phyloP scores from a whole-genome alignment of 1,139 yeast species.

The Spathaspora sp. region DNA sequence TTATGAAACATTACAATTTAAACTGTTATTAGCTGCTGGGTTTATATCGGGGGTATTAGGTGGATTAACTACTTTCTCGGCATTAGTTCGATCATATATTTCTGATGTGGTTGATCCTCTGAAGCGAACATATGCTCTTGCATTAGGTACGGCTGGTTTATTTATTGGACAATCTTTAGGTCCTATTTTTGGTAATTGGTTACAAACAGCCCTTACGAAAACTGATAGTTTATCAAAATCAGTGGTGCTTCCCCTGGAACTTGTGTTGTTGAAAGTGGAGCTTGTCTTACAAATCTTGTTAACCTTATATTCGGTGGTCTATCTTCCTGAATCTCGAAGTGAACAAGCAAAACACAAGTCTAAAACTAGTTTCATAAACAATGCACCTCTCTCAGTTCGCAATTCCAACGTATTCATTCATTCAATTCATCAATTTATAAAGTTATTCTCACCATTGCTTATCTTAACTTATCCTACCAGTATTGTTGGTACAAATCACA shows the following conservation, averaged over 20 bases:
- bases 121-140: constrained; percentile 54
- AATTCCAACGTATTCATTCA: neutral
- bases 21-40: constrained; percentile 31
- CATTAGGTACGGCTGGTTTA: constrained; percentile 53
- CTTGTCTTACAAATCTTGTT: constrained; percentile 22
- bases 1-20: constrained; percentile 30
- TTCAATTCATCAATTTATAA: constrained; percentile 9
- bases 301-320: constrained; percentile 28
- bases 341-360: constrained; percentile 45
- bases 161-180: constrained; percentile 65
- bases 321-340: constrained; percentile 61
- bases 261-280: constrained; percentile 32
- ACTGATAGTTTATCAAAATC: constrained; percentile 5
- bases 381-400: constrained; percentile 1
- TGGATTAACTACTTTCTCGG: constrained; percentile 46
- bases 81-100: constrained; percentile 56
- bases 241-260: constrained; percentile 22
- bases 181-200: constrained; percentile 54
- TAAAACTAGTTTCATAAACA: constrained; percentile 28
- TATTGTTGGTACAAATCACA: constrained; percentile 14
- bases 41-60: constrained; percentile 53
- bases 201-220: constrained; percentile 19
- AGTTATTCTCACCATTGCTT: constrained; percentile 41
- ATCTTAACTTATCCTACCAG: constrained; percentile 12
- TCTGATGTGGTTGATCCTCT: constrained; percentile 63